These are phyloP conservation scores for Wickerhamomyces subpelliculosus DNA, from an alignment of 805 yeast genomes.

Conservation along the genomic window DNA sequence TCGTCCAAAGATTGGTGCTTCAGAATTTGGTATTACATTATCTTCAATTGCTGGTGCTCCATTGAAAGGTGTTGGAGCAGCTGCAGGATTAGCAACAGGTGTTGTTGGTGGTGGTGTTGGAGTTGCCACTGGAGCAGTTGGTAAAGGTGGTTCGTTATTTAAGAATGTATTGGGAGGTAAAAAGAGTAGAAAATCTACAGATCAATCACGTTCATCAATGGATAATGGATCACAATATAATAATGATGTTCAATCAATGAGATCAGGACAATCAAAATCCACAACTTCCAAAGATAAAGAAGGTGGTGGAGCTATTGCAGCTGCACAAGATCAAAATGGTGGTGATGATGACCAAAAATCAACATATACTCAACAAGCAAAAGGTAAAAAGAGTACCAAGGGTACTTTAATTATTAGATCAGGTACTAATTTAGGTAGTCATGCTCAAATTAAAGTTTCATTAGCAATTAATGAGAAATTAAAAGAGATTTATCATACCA, in stretches of 20 bases:
- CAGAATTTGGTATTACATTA: slow-evolving; percentile 35
- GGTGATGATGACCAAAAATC: slow-evolving; percentile 16
- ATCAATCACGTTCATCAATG: slow-evolving; percentile 8
- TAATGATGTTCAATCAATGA: slow-evolving; percentile 29
- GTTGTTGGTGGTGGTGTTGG: slow-evolving; percentile 34
- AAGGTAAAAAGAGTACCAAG: slow-evolving; percentile 14
- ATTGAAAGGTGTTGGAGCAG: slow-evolving; percentile 38
- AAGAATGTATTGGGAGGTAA: slow-evolving; percentile 27
- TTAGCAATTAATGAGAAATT: slow-evolving; percentile 37
- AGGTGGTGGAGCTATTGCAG: slow-evolving; percentile 5
- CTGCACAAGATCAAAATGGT: slow-evolving; percentile 8
- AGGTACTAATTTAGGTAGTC: slow-evolving; percentile 35
- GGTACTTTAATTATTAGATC: slow-evolving; percentile 50
- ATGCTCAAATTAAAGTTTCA: slow-evolving; percentile 47
- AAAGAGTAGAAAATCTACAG: slow-evolving; percentile 15
- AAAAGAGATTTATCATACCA: slow-evolving; percentile 62
- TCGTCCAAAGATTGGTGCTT: slow-evolving; percentile 47
- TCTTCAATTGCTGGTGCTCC: slow-evolving; percentile 38
- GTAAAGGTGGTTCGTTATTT: slow-evolving; percentile 39
- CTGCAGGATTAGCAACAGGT: slow-evolving; percentile 33
- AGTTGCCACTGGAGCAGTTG: slow-evolving; percentile 35
- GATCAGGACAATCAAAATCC: slow-evolving; percentile 24
- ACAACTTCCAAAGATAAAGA: slow-evolving; percentile 2
- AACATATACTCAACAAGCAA: slow-evolving; percentile 14
- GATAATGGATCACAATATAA: slow-evolving; percentile 10